Base-by-base conservation (phyloP, 192 early-diverging fungal species). In the Coemansia guatemalensis region DNA sequence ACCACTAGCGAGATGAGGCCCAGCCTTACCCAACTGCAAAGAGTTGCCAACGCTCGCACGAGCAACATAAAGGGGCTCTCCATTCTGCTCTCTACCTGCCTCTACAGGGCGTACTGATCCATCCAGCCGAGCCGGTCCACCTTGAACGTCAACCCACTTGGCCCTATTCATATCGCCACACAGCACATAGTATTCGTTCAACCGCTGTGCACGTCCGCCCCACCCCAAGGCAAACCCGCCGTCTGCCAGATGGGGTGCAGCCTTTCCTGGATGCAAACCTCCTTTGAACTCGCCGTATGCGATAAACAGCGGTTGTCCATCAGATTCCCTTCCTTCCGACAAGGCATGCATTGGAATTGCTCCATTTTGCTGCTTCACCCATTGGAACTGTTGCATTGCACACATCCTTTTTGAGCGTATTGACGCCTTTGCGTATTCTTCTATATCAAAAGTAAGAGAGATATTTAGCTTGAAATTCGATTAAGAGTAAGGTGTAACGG, bases 101-200 rank as follows among this genome's bases (percentile, higher is more conserved):
- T 39, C 35, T 8, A 39, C 35, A 9, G 35, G 35, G 3, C 35
- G 35, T 39, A 12, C 35, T 12, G 35, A 39, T 53, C 55, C 6
- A 77, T 61, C 21, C 48, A 55, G 12, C n/a, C 47, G 7, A 9
- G 39, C 11, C 41, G 33, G 25, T 60, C 44, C 25, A 9, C 18
- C 7, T 57, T 21, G 23, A 25, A 26, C 17, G 12, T 47, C 4
- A 82, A 86, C 60, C 75, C 82, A 85, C 20, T 64, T 58, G 27
- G 85, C 66, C 20, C 71, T 62, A 63, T 77, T 79, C 53, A 77
- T 69, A 41, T 72, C 63, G n/a, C 86, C 86, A 65, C 81, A 76
- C 26, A 88, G 74, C 0, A 88, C 77, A 68, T 82, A 80, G 68
- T 82, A 86, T 56, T 74, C 66, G 50, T 67, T 60, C 39, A 82